phyloP scores from a whole-genome alignment of 768 basidiomycete genomes.

The Peribolospora baueri region DNA sequence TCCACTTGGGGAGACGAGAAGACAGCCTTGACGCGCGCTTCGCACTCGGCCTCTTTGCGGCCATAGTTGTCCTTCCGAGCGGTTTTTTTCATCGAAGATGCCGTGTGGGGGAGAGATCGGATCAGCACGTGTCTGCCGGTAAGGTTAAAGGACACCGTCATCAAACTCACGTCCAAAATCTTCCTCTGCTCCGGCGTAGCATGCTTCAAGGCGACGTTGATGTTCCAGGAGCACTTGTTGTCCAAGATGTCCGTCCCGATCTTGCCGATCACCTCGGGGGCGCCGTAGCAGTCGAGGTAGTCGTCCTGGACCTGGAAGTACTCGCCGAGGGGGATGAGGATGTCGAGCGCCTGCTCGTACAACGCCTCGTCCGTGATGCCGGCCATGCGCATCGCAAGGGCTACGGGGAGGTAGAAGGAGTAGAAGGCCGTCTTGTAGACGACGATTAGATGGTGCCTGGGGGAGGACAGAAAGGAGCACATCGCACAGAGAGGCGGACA shows the following conservation, averaged over 20 bases:
- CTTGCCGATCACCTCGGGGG: conserved; percentile 81
- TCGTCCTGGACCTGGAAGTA: conserved; percentile 99
- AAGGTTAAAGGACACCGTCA: background rate
- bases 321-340: conserved; percentile 77
- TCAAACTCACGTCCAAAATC: conserved; percentile 22
- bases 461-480: background rate
- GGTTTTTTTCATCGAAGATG: conserved; percentile 18
- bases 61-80: conserved; percentile 45
- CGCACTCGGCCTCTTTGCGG: conserved; percentile 31
- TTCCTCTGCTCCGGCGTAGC: conserved; percentile 24
- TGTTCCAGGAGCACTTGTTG: conserved; percentile 94
- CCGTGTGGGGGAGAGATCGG: background rate
- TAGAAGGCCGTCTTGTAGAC: conserved; percentile 95
- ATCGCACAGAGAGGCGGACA: background rate
- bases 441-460: conserved; percentile 71
- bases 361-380: conserved; percentile 28
- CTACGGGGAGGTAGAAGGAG: conserved; percentile 95
- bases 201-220: conserved; percentile 53
- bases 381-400: conserved; percentile 61
- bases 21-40: conserved; percentile 39
- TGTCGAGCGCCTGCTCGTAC: conserved; percentile 48
- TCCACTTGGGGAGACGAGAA: conserved; percentile 45
- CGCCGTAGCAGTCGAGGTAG: conserved; percentile 74
- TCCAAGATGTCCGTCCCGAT: conserved; percentile 95
- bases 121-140: background rate